Conservation (phyloP, 2,329 filamentous ascomycete genomes). For the Pseudocercospora macadamiae region DNA sequence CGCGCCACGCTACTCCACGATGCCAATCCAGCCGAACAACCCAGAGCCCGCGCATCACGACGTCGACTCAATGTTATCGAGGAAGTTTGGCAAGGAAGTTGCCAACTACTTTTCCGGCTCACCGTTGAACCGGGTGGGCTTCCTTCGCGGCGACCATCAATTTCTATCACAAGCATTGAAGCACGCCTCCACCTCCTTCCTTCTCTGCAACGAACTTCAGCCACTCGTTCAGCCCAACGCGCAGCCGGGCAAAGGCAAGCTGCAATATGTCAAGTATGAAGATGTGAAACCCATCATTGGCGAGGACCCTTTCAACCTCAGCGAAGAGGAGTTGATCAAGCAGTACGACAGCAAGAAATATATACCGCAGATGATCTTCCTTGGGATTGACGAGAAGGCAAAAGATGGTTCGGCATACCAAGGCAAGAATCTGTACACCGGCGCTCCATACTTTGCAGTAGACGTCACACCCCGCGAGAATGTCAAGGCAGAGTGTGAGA, state of each 20-base stretch:
- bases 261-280: constrained; percentile 69
- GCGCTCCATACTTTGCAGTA: constrained; percentile 83
- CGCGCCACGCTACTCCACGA: neutral
- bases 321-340: constrained; percentile 73
- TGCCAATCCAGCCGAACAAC: constrained; percentile 47
- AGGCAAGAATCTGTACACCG: constrained; percentile 68
- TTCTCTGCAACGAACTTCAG: constrained; percentile 77
- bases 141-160: constrained; percentile 69
- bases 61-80: constrained; percentile 70
- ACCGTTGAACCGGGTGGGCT: constrained; percentile 77
- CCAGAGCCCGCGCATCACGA: constrained; percentile 62
- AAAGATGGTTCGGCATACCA: constrained; percentile 63
- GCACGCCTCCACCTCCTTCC: constrained; percentile 69
- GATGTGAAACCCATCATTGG: constrained; percentile 75
- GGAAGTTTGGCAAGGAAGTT: constrained; percentile 77
- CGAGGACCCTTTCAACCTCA: constrained; percentile 67
- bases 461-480: constrained; percentile 74
- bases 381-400: constrained; percentile 74
- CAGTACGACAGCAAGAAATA: constrained; percentile 72
- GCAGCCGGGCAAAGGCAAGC: constrained; percentile 42
- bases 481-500: constrained; percentile 64
- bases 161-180: constrained; percentile 71
- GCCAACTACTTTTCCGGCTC: constrained; percentile 82
- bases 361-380: constrained; percentile 74
- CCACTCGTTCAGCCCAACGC: constrained; percentile 62